phyloP scores from a whole-genome alignment of 129 eudicot genomes.

The Logfia minima region DNA sequence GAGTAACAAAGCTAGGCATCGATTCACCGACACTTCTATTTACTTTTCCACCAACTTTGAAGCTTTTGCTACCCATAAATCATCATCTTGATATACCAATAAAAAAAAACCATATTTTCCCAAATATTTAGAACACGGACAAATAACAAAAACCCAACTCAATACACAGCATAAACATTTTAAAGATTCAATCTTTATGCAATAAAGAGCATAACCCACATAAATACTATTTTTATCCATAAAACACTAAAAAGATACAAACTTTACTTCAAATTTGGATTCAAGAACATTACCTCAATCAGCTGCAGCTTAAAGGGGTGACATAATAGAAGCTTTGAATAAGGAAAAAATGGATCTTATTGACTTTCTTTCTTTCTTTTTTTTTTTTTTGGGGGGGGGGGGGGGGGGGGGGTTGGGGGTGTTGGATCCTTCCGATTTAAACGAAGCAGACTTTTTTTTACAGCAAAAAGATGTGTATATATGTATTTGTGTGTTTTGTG shows the following conservation, averaged over 20 bases:
- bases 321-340: slow-evolving; percentile 32
- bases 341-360: slow-evolving; percentile 38
- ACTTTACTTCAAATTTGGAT: slow-evolving; percentile 7
- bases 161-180: slow-evolving; percentile 22
- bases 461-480: slow-evolving; percentile 3
- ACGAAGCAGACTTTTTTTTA: slow-evolving; percentile 18
- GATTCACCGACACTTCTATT: slow-evolving; percentile 48
- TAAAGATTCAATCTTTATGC: slow-evolving; percentile 18
- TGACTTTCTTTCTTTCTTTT: slow-evolving; percentile 19
- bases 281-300: slow-evolving; percentile 37
- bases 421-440: no score
- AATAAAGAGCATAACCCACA: slow-evolving; percentile 10
- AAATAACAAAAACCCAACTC: slow-evolving; percentile 27
- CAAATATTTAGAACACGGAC: slow-evolving; percentile 16
- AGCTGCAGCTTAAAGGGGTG: slow-evolving; percentile 11
- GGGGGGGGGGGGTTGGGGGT: background rate
- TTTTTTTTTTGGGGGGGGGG: no score
- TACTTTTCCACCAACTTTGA: slow-evolving; percentile 48
- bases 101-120: slow-evolving; percentile 25
- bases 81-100: slow-evolving; percentile 42
- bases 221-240: slow-evolving; percentile 24
- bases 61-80: slow-evolving; percentile 59
- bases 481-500: background rate
- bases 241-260: slow-evolving; percentile 21
- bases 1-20: slow-evolving; percentile 75